Evolutionary conservation across 371 early-diverging fungal species (phyloP), one percentile per base, ranked within the genome.

Genomic region (Chytridium lagenaria): DNA sequence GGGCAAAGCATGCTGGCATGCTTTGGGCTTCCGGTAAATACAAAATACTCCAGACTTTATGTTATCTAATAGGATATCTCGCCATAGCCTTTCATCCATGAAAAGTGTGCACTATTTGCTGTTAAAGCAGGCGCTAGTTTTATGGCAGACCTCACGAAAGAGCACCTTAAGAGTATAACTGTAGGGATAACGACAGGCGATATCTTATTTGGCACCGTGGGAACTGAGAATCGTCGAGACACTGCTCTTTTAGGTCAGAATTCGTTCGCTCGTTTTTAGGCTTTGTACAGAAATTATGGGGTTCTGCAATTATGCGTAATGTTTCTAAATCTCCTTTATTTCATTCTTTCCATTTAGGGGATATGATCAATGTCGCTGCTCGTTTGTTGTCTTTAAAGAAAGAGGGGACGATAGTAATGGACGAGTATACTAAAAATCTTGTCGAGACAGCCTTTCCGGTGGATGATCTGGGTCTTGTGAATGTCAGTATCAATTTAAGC

Each of bases 1-100:
- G 63, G 63, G 7, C 63, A 61, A 34, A 61, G 36, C 38, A 61
- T 61, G 23, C 63, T 61, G 63, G 63, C 63, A 23, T 61, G 33
- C 63, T 61, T 61, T 61, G 63, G 63, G 33, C 63, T 36, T 31
- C 63, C 63, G 63, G 55, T 52, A 52, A 52, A 26, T 23, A 44
- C n/a, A n/a, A n/a, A 7, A 44, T 44, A 12, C 44, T 7, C 7
- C 19, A 12, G 12, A 44, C 19, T 44, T 44, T 19, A 12, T 44
- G 12, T 19, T 44, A 12, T 12, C 44, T 44, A 52, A 52, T 52
- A 26, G n/a, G 44, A 44, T 44, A 44, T 44, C 12, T 52, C 26
- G 5, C 55, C 7, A 52, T 52, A 52, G 55, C 63, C 63, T 12
- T 61, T 61, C 63, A 16, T 36, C 23, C 19, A 61, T 16, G 63